Evolutionary conservation across 805 yeast species (phyloP), one percentile per base, ranked within the genome.

Genomic region (Nakazawaea wickerhamii): DNA sequence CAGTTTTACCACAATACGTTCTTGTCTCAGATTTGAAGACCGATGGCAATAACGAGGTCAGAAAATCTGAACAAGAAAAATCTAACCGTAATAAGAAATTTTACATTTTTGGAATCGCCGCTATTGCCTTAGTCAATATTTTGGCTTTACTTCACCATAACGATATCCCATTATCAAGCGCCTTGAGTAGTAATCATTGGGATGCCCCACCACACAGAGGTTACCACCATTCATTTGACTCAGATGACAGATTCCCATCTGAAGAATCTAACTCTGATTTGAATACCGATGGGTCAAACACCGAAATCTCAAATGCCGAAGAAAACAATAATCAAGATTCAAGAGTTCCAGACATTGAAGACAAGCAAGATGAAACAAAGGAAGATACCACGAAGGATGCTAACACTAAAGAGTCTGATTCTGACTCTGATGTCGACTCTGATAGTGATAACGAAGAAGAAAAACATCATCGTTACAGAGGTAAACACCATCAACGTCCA

Each of bases 1-100:
- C 35, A n/a, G 28, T 38, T 27, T 38, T 38, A 38, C 41, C 42
- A 21, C 41, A 43, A 27, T 43, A 43, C 18, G 18, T 33, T 23
- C 42, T 32, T 18, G 20, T 37, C 11, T 30, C 46, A 18, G 31
- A 28, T 17, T 10, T 25, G 20, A 22, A 22, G 19, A 13, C 20
- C 20, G n/a, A 31, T 17, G 21, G 5, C 13, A 31, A 18, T 11
- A 30, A 30, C 32, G n/a, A 15, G 2, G 13, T 10, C 28, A 13
- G 30, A 6, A 15, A 10, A 26, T 4, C 22, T 19, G n/a, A 21
- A 17, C n/a, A 21, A 23, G 11, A 13, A 20, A 18, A 10, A 15
- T 13, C n/a, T 14, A 28, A 28, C 7, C 17, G 13, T 20, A 33
- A 14, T 33, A 40, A 33, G 30, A 28, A 31, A 26, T n/a, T 30